These are phyloP conservation scores for Lagerstroemia fauriei DNA, from an alignment of 441 rosid species.

Conservation along the genomic window DNA sequence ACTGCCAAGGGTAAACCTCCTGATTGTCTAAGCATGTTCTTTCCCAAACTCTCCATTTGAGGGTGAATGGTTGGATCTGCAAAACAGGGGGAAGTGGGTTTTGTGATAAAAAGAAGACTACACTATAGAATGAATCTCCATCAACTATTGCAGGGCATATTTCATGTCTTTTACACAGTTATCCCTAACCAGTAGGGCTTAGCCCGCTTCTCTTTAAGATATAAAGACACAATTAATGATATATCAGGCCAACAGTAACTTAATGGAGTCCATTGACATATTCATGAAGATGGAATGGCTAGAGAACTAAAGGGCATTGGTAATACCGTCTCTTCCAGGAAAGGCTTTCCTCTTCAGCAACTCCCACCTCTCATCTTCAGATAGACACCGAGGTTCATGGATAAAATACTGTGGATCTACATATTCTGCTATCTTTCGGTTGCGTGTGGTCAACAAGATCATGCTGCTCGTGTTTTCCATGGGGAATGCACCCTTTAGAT, in stretches of 20 bases:
- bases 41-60: too few species aligned
- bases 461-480: slow-evolving; percentile 33
- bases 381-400: slow-evolving; percentile 27
- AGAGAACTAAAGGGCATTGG: too few species aligned
- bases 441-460: slow-evolving; percentile 37
- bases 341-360: slow-evolving; percentile 34
- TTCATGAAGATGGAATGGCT: neutral
- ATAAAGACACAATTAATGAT: too few species aligned
- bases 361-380: slow-evolving; percentile 37
- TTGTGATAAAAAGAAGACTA: too few species aligned
- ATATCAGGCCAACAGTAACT: neutral
- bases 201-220: too few species aligned
- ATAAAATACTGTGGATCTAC: slow-evolving; percentile 22
- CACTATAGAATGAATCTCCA: too few species aligned
- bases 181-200: too few species aligned
- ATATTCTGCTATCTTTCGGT: slow-evolving; percentile 24
- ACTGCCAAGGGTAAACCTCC: slow-evolving; percentile 37
- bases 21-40: neutral
- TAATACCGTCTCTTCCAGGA: slow-evolving; percentile 16
- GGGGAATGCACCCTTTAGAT: slow-evolving; percentile 31
- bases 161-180: too few species aligned
- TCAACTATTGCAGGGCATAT: too few species aligned
- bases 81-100: too few species aligned
- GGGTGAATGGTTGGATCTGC: too few species aligned
- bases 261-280: neutral